Evolutionary conservation across 306 rosid species (phyloP).

Genomic region (Fragaria nilgerrensis): DNA sequence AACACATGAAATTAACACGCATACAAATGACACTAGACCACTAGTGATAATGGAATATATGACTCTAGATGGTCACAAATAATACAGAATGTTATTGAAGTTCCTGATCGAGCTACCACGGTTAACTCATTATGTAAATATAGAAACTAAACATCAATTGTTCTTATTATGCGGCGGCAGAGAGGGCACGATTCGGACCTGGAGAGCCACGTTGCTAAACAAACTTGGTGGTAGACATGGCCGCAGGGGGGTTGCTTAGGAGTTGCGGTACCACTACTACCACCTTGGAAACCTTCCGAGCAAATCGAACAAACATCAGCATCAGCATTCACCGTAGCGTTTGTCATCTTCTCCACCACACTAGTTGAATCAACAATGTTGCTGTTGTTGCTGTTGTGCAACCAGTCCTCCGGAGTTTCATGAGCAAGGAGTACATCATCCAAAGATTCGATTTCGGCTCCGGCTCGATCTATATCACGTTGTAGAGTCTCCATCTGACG

Average conservation of each 20-base stretch:
- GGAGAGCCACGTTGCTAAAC: slow-evolving; percentile 54
- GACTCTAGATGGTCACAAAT: too few species aligned
- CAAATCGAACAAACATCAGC: background rate
- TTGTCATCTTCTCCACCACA: background rate
- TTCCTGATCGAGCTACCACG: background rate
- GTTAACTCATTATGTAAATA: background rate
- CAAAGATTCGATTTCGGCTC: too few species aligned
- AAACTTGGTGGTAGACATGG: slow-evolving; percentile 53
- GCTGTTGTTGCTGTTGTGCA: background rate
- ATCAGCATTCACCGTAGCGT: background rate
- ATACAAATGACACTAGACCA: too few species aligned
- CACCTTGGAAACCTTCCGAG: background rate
- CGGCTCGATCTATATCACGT: background rate
- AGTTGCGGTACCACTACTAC: background rate
- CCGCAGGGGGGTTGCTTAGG: slow-evolving; percentile 41
- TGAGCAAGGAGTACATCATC: background rate
- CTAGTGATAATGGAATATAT: too few species aligned
- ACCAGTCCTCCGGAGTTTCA: background rate
- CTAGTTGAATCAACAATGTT: background rate
- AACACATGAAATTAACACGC: too few species aligned
- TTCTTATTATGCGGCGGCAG: slow-evolving; percentile 42
- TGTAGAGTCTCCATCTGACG: background rate
- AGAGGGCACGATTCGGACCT: slow-evolving; percentile 55
- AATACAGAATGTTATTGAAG: too few species aligned
- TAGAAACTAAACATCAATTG: too few species aligned